Base-by-base conservation (phyloP, 345 rosid species). In the Lumnitzera littorea region DNA sequence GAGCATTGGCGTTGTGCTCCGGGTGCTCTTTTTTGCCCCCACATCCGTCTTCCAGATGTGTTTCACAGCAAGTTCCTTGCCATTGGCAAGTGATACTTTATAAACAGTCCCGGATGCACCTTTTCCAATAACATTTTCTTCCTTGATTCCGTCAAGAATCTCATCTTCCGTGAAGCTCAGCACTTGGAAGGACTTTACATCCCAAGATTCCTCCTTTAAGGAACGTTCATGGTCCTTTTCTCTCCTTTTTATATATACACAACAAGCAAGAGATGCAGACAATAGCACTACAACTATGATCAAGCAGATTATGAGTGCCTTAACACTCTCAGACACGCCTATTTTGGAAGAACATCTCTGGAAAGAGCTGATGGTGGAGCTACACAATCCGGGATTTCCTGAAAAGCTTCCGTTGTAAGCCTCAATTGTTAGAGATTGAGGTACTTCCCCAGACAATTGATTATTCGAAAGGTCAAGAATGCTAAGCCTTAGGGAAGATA, bases 1-100 rank as follows among this genome's bases (percentile, higher is more conserved):
- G 2, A 92, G 82, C 58, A 92, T 89, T 9, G 96, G 98, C 23
- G 73, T 70, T 0, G 84, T 55, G 67, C 82, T 81, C 78, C 75
- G 63, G 73, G 43, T 36, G 43, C 52, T 71, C 66, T 62, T 83
- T 66, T 69, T 77, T 15, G 6, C 16, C 25, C 59, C 50, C 12
- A 48, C 61, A 29, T 74, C 79, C 2, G 76, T 55, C 56, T 75
- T 84, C 72, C 72, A 68, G 13, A 68, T 62, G 50, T 68, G 72
- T 49, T 68, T 68, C 17, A 62, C 67, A 4, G 67, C 72, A 0
- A 68, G 63, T 12, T 68, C 72, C 53, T 4, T 57, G 54, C 67
- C 55, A 9, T 62, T 68, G 51, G 43, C 15, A 23, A 68, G 58
- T 10, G 24, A n/a, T 0, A 68, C 72, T 48, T 55, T 62, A 52